A percentile compares a stretch with the other conserved stretches of the same genome.
Evolutionary conservation across 2,329 filamentous ascomycete species (phyloP).

Genomic region (Hymenotorrendiella dingleyae): DNA sequence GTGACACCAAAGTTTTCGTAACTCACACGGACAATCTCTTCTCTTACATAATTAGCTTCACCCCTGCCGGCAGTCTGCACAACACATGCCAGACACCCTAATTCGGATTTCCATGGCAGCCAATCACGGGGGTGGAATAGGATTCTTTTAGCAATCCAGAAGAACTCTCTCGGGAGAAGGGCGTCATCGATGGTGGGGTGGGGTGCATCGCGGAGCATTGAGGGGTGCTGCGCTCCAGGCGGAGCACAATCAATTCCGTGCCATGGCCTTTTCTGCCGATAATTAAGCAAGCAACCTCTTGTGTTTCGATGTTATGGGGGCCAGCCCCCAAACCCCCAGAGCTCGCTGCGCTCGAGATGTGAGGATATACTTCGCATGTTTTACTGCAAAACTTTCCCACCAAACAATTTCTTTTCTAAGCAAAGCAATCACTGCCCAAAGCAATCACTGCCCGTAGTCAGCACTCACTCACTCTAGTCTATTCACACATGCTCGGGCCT

Average conservation of each 20-base stretch:
- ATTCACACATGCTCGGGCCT: too few species aligned
- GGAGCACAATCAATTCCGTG: conserved; percentile 4
- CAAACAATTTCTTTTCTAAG: too few species aligned
- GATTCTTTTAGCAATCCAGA: conserved; percentile 22
- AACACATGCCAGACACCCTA: conserved; percentile 1
- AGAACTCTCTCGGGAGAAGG: conserved; percentile 3
- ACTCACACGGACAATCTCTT: conserved; percentile 2
- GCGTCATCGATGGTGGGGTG: conserved; percentile 15
- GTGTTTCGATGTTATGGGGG: neutral
- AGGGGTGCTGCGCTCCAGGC: neutral
- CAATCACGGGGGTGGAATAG: conserved; percentile 7
- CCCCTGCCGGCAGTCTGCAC: conserved; percentile 1
- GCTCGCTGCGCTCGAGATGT: too few species aligned
- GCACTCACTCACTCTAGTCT: too few species aligned
- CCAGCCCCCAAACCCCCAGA: neutral
- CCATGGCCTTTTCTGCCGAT: neutral
- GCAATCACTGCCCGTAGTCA: neutral
- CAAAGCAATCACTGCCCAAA: neutral
- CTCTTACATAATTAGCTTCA: conserved; percentile 5
- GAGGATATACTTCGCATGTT: too few species aligned
- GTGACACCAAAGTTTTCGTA: conserved; percentile 8
- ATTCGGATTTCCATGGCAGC: neutral
- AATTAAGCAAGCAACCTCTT: neutral
- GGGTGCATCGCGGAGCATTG: too few species aligned
- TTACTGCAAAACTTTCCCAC: too few species aligned